Base-by-base conservation (phyloP, 352 stramenopile genomes). In the Blastocystis sp. region DNA sequence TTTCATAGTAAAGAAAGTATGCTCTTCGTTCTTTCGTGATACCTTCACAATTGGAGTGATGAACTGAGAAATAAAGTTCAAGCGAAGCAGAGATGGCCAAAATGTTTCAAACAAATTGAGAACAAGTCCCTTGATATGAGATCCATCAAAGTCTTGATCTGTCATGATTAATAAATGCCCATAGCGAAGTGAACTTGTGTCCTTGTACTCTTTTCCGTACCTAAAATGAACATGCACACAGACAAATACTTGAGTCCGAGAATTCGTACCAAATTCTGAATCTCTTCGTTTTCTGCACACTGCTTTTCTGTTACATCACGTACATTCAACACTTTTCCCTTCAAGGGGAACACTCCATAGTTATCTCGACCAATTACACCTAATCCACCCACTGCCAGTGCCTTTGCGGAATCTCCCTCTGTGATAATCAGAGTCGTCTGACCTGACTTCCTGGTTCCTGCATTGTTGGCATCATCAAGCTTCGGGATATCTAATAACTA, bases 161-260 rank as follows among this genome's bases (percentile, higher is more conserved):
- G 97, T 98, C 98, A 99, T 99, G 90, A 98, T 97, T 91, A 99
- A 96, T 47, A 99, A 92, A 84, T 97, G 96, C n/a, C 97, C 97
- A 90, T 99, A 99, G 26, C 98, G 95, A 55, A 99, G 92, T 39
- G 93, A 93, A 4, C 20, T 47, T 18, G 73, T 84, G 20, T 64
- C 56, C 47, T 63, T 61, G 55, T 84, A 84, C 23, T 90, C 84
- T 15, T 76, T 91, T 11, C 87, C 64, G 15, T 76, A 89, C 47
- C 91, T 89, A 69, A 90, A 79, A 92, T 94, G 39, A 7, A 66
- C n/a, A 79, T 2, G 18, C 45, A 15, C 20, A 11, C n/a, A 79
- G 53, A 94, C 61, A 97, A 94, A 2, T 96, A 97, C 91, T 98
- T 97, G 45, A 98, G 92, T 6, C 96, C 96, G 41, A 99, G 92